Base-by-base conservation (phyloP, 352 stramenopile species). In the Phytophthora pisi region DNA sequence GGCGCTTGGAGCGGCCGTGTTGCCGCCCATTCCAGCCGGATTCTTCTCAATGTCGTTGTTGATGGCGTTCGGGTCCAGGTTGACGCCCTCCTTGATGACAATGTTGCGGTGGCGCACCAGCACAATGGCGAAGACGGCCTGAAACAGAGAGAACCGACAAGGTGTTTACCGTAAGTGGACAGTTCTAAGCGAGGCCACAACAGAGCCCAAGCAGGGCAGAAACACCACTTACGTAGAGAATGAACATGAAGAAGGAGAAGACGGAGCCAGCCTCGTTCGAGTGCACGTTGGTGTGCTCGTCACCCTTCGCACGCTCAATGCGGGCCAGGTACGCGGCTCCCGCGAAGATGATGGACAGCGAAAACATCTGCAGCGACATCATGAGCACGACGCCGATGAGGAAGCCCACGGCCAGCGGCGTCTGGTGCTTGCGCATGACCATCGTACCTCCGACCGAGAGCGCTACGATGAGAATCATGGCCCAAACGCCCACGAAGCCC, bases 301-400 rank as follows among this genome's bases (percentile, higher is more conserved):
- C 74, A 30, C 79, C 72, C 50, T 86, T 81, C 16, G 79, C 84
- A 47, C 75, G 75, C 64, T 90, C 81, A 42, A 90, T 82, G 47
- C 81, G 82, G 23, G 83, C 87, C 53, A 93, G 63, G 66, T 91
- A 91, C 31, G 86, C 84, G 4, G 76, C 79, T 30, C 87, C 83
- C 20, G 84, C 82, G 63, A 92, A 93, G 60, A 95, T 81, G 52
- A 95, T 78, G 9, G 77, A 86, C 34, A 95, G 73, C 70, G 83
- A 91, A 71, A 95, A 92, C 85, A 93, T 93, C 61, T 95, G 85
- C 66, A 95, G 82, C 56, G 86, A 82, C 88, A 96, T 96, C 85
- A 97, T 96, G 54, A 96, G 79, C 45, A 97, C 88, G 61, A 97
- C 86, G 71, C 90, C 90, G 55, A 97, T 92, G 67, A 97, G 93